These are phyloP conservation scores for Tetramitus jugosus DNA, from an alignment of 208 protist species.

Conservation along the genomic window DNA sequence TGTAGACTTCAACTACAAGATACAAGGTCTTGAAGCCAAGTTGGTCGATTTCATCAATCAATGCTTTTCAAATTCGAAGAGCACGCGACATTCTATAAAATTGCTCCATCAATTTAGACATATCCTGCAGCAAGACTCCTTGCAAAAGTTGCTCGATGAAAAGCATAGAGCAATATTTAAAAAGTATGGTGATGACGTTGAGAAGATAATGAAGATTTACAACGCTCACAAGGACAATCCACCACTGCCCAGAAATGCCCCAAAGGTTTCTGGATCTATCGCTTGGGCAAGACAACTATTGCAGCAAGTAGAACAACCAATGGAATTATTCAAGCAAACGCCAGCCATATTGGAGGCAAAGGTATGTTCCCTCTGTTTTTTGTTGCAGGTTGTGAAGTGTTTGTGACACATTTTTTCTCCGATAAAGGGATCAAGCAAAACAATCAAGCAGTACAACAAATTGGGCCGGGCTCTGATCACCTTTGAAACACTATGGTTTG, in stretches of 20 bases:
- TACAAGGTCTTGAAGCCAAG: slow-evolving; percentile 46
- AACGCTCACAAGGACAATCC: slow-evolving; percentile 41
- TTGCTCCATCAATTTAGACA: slow-evolving; percentile 52
- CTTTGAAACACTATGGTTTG: slow-evolving; percentile 46
- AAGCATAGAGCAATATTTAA: slow-evolving; percentile 58
- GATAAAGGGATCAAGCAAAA: slow-evolving; percentile 42
- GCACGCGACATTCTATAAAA: slow-evolving; percentile 47
- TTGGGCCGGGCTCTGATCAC: slow-evolving; percentile 44
- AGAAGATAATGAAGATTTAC: slow-evolving; percentile 45
- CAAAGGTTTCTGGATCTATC: slow-evolving; percentile 49
- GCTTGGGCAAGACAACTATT: slow-evolving; percentile 50
- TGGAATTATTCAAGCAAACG: slow-evolving; percentile 39
- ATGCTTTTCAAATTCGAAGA: slow-evolving; percentile 44
- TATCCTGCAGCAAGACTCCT: slow-evolving; percentile 48
- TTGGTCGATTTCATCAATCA: slow-evolving; percentile 61
- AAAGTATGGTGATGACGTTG: slow-evolving; percentile 50
- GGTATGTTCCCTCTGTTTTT: too few species aligned
- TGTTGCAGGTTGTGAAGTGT: too few species aligned
- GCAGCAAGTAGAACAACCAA: slow-evolving; percentile 44
- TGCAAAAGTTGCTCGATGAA: slow-evolving; percentile 51
- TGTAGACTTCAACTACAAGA: slow-evolving; percentile 51
- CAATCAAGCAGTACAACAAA: slow-evolving; percentile 56
- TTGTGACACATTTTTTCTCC: too few species aligned
- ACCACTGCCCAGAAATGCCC: slow-evolving; percentile 42
- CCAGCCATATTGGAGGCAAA: slow-evolving; percentile 39